Evolutionary conservation across 1,139 yeast species (phyloP).

Genomic region (Suhomyces kunorum): DNA sequence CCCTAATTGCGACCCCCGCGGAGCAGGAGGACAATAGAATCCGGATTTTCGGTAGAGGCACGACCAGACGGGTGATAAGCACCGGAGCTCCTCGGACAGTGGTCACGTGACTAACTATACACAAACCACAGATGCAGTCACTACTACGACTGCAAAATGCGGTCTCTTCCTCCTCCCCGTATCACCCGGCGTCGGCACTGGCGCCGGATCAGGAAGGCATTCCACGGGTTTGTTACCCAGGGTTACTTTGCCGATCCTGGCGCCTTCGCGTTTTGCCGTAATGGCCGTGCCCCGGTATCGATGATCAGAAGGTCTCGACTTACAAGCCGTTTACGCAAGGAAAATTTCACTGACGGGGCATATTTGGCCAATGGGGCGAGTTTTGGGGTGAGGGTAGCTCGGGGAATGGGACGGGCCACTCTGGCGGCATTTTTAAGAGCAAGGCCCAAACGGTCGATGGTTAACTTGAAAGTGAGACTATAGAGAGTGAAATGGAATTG

Average conservation of each 20-base stretch:
- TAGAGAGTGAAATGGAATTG: too few relatives aligned
- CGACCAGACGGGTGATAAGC: conserved; percentile 1
- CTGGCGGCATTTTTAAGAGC: conserved; percentile 27
- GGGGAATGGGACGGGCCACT: conserved; percentile 27
- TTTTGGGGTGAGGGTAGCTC: conserved; percentile 29
- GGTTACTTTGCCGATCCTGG: conserved; percentile 34
- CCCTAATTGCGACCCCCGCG: too few relatives aligned
- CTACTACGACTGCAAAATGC: conserved; percentile 24
- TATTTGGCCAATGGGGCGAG: conserved; percentile 25
- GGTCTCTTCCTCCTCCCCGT: conserved; percentile 49
- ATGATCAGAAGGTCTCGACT: conserved; percentile 29
- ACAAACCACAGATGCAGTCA: neutral
- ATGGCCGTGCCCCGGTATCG: conserved; percentile 23
- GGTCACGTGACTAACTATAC: neutral
- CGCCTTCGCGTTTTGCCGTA: conserved; percentile 20
- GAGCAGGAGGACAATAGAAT: neutral
- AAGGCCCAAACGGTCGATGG: conserved; percentile 16
- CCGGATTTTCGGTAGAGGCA: neutral
- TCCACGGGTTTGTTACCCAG: conserved; percentile 28
- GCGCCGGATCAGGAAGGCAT: conserved; percentile 37
- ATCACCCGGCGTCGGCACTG: conserved; percentile 39
- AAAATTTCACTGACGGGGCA: conserved; percentile 18
- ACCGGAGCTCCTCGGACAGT: conserved; percentile 8
- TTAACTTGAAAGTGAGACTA: conserved; percentile 23
- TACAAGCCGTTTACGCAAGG: conserved; percentile 23